These are phyloP conservation scores for Cryoendolithus antarcticus DNA, from an alignment of 2,329 filamentous ascomycete genomes.

Conservation along the genomic window DNA sequence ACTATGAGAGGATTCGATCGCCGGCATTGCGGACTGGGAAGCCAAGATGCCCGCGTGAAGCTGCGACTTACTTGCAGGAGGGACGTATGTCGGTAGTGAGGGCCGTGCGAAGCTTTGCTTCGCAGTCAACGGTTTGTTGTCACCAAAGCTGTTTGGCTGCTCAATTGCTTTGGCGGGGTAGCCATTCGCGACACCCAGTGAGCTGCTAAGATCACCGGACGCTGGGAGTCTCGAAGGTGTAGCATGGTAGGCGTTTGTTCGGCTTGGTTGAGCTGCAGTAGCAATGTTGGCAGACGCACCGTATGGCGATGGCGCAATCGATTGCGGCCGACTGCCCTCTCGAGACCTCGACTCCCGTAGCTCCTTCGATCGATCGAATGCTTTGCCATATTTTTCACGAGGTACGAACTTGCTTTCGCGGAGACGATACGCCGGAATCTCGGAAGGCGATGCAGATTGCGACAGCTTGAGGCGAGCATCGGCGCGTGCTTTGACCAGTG, in stretches of 20 bases:
- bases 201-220: neutral
- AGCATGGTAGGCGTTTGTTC: neutral
- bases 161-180: neutral
- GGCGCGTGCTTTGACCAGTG: conserved; percentile 18
- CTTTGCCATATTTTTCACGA: conserved; percentile 22
- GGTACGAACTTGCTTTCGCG: conserved; percentile 26
- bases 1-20: too few relatives aligned
- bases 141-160: neutral
- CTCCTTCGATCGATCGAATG: conserved; percentile 21
- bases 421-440: conserved; percentile 24
- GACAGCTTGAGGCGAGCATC: conserved; percentile 20
- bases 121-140: neutral
- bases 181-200: neutral
- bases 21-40: too few relatives aligned
- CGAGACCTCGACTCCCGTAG: conserved; percentile 13
- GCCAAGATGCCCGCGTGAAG: too few relatives aligned
- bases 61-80: too few relatives aligned
- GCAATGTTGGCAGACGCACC: neutral
- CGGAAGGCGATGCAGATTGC: conserved; percentile 2
- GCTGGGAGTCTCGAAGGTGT: neutral
- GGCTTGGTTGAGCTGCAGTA: neutral
- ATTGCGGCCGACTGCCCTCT: conserved; percentile 6
- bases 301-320: neutral
- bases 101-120: too few relatives aligned
- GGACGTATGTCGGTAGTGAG: too few relatives aligned